Percentiles rank a stretch among this genome's conserved stretches.
Evolutionary conservation across 306 rosid species (phyloP).

Genomic region (Prosopis cineraria): DNA sequence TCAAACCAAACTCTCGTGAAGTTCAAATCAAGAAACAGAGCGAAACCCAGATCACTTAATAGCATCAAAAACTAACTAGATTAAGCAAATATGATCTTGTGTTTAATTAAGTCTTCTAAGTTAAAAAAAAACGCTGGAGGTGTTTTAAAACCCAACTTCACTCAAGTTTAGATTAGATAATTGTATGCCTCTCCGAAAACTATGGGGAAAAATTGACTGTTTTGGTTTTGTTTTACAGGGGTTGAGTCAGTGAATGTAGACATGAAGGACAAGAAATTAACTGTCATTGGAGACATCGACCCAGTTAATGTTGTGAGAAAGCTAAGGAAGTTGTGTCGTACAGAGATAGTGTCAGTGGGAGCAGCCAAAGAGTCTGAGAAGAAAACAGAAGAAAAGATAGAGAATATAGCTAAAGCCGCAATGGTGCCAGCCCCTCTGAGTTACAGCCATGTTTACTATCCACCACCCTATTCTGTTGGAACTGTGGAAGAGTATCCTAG

Average conservation of each 20-base stretch:
- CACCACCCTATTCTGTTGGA: background rate
- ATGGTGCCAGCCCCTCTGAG: background rate
- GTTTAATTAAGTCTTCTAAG: too few relatives aligned
- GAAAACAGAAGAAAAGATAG: background rate
- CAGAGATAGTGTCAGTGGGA: constrained; percentile 49
- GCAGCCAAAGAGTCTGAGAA: constrained; percentile 43
- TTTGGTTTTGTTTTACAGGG: constrained; percentile 11
- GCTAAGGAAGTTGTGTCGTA: background rate
- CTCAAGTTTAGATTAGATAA: background rate
- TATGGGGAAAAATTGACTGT: background rate
- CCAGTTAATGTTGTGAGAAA: constrained; percentile 48
- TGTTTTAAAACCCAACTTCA: background rate
- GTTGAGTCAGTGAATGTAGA: constrained; percentile 60
- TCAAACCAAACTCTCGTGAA: too few relatives aligned
- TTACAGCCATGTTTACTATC: background rate
- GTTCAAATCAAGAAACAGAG: too few relatives aligned
- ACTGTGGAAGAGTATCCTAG: constrained; percentile 55
- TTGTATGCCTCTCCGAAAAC: background rate
- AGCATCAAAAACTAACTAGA: too few relatives aligned
- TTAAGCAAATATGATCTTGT: too few relatives aligned
- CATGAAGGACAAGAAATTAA: constrained; percentile 56
- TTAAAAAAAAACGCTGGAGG: background rate
- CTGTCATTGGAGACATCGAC: constrained; percentile 60
- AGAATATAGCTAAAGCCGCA: background rate
- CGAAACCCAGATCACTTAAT: too few relatives aligned